These are phyloP conservation scores for Chlamydomonas sphaeroides DNA, from an alignment of 139 green algal species.

Conservation along the genomic window DNA sequence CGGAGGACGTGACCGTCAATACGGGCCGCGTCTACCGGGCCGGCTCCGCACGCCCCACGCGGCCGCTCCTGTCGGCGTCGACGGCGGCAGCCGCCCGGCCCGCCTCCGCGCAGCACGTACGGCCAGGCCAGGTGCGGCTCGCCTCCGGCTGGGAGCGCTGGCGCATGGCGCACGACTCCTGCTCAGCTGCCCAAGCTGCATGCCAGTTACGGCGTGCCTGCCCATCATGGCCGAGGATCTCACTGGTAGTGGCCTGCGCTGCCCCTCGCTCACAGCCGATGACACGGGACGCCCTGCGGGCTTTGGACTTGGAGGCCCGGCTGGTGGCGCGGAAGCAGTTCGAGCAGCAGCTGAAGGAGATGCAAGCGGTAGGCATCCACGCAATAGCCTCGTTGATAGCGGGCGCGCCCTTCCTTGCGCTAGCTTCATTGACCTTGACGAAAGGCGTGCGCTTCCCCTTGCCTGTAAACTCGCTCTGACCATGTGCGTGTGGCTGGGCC, in stretches of 20 bases:
- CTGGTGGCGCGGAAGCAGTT: constrained; percentile 18
- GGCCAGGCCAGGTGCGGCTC: constrained; percentile 3
- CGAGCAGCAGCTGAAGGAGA: constrained; percentile 7
- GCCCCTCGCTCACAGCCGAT: too few species aligned
- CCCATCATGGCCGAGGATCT: too few species aligned
- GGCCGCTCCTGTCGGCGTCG: not conserved
- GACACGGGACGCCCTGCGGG: not conserved
- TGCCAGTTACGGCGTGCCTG: too few species aligned
- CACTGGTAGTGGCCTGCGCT: too few species aligned
- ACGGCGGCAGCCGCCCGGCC: too few species aligned
- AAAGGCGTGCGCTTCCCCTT: not conserved
- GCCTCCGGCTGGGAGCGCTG: too few species aligned
- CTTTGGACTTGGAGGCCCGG: not conserved
- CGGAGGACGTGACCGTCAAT: not conserved
- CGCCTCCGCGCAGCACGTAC: not conserved
- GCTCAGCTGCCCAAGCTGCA: too few species aligned
- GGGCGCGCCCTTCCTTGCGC: too few species aligned
- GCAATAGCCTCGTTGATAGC: too few species aligned
- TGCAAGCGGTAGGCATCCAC: constrained; percentile 35
- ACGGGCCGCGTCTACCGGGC: not conserved
- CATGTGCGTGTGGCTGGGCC: not conserved
- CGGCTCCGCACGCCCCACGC: not conserved
- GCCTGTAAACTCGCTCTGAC: not conserved
- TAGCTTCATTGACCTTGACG: too few species aligned
- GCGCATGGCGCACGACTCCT: too few species aligned